These are phyloP conservation scores for Ustilago loliicola DNA, from an alignment of 1,284 basidiomycete genomes.

Conservation along the genomic window DNA sequence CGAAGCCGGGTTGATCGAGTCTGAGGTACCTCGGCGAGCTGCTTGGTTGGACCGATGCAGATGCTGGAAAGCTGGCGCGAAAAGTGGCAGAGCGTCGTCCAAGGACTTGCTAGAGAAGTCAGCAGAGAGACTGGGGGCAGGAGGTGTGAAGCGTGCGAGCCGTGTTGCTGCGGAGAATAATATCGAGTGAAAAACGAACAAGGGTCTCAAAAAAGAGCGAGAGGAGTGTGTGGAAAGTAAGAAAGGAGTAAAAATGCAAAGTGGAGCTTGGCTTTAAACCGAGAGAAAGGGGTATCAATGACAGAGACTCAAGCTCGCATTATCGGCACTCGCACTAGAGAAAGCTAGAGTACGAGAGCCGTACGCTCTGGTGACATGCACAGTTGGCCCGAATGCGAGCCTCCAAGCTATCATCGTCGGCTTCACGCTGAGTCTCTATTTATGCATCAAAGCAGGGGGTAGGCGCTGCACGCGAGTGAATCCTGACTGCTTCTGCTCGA, in stretches of 20 bases:
- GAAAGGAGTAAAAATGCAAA: conserved; percentile 23
- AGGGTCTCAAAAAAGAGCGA: conserved; percentile 6
- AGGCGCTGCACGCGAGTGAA: too few relatives aligned
- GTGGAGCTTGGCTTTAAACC: conserved; percentile 22
- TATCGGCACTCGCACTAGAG: background rate
- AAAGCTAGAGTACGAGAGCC: background rate
- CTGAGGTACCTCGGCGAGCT: conserved; percentile 33
- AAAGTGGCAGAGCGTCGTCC: background rate
- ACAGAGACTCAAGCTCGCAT: background rate
- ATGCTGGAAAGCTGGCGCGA: conserved; percentile 22
- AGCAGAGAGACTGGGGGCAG: background rate
- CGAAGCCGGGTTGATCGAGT: conserved; percentile 22
- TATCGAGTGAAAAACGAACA: background rate
- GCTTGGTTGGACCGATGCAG: conserved; percentile 21
- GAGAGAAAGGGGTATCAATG: background rate
- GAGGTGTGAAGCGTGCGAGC: background rate
- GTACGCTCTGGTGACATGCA: background rate
- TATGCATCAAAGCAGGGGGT: too few relatives aligned
- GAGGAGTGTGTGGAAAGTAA: conserved; percentile 18
- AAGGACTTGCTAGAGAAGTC: background rate
- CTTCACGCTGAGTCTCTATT: too few relatives aligned
- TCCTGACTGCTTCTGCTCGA: background rate
- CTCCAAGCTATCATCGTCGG: too few relatives aligned
- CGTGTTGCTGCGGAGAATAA: conserved; percentile 22
- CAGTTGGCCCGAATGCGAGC: background rate